Evolutionary conservation across 805 yeast genomes (phyloP), one percentile per base, ranked within the genome.

Genomic region (Yamadazyma nakazawae): DNA sequence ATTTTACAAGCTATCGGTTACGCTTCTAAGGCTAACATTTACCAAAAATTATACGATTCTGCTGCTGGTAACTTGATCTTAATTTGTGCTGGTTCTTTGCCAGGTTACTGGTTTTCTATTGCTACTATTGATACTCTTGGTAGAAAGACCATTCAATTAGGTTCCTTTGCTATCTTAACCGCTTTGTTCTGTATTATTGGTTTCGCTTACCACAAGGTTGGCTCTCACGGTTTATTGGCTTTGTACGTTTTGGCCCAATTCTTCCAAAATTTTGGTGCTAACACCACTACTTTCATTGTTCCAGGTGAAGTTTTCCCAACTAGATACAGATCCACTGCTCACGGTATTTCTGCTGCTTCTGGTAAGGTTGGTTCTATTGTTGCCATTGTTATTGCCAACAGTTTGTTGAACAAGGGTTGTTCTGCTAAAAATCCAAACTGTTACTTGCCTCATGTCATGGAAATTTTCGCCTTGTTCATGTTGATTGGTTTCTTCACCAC

Each of bases 261-360:
- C 66, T 89, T 89, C 84, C 82, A 84, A 68, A 89, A 89, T 69
- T 89, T 88, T 60, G 96, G 96, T 64, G 96, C 97, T 66, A 89
- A 89, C 76, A 82, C 90, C 51, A 90, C 96, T 41, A 89, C 96
- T 45, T 89, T 89, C 65, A 81, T 89, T 60, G 78, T 87, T 63
- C 96, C 96, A 42, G 96, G 96, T 71, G 97, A 89, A 75, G 74
- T 81, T 64, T 90, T 75, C 85, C 97, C 96, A 66, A 89, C 97
- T 47, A 84, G 96, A 78, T 89, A 88, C 74, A 85, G 96, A 83
- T 88, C 96, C 19, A 82, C 96, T 56, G 96, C 96, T 41, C 97
- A 89, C 61, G 97, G 97, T 78, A 78, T 89, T 53, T 88, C 96
- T 53, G 96, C 97, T 58, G 97, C 95, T 43, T 68, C 81, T 30